phyloP scores from a whole-genome alignment of 2,329 filamentous ascomycete genomes.

The Sporothrix inflata region DNA sequence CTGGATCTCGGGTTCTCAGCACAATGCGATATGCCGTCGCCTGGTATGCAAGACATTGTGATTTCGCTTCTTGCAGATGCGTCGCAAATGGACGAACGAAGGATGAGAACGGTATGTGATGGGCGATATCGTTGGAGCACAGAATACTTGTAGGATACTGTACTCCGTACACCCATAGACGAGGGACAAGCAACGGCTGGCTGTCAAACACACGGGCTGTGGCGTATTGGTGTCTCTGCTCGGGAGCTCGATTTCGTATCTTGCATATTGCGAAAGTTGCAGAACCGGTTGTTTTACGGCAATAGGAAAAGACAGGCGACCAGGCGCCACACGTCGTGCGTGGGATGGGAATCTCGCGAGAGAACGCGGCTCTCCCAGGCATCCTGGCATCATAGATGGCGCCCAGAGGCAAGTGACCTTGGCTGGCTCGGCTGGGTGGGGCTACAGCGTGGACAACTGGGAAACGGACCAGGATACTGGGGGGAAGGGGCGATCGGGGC shows the following conservation, averaged over 20 bases:
- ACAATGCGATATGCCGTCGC: neutral
- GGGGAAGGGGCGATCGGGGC: neutral
- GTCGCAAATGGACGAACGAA: neutral
- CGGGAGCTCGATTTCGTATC: neutral
- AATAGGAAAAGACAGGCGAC: constrained; percentile 1
- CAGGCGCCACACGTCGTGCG: neutral
- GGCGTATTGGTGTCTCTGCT: neutral
- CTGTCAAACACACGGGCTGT: neutral
- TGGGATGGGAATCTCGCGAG: neutral
- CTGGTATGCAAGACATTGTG: constrained; percentile 13
- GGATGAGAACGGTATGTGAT: constrained; percentile 1
- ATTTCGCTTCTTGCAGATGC: constrained; percentile 21
- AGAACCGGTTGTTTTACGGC: neutral
- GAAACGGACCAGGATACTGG: neutral
- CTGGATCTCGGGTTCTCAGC: neutral
- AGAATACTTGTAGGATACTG: neutral
- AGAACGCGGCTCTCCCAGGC: too few species aligned
- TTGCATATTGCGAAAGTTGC: neutral
- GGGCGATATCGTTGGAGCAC: neutral
- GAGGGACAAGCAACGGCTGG: constrained; percentile 7
- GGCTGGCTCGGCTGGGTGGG: neutral
- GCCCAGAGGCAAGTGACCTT: neutral
- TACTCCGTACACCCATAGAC: neutral
- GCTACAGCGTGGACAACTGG: neutral
- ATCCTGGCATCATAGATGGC: neutral